A percentile compares a stretch with the other conserved stretches of the same genome.
Conservation (phyloP, 768 basidiomycete genomes). For the Flagelloscypha sp. region DNA sequence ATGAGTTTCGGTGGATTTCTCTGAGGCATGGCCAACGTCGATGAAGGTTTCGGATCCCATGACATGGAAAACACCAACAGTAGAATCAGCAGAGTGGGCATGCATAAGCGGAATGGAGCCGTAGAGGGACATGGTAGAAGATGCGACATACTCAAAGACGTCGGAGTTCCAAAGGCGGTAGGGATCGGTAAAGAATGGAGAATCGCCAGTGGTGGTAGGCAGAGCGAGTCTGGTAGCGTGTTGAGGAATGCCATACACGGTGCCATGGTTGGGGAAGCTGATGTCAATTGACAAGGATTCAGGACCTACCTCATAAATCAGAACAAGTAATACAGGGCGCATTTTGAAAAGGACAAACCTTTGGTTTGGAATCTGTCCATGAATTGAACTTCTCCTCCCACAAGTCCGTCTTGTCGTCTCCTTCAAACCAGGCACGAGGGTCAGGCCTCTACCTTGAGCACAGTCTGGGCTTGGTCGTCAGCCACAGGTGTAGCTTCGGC, state of each 20-base stretch:
- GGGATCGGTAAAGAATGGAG: constrained; percentile 75
- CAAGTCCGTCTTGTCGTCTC: constrained; percentile 70
- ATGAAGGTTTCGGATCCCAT: constrained; percentile 93
- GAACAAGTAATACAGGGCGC: not conserved
- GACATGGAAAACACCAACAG: constrained; percentile 85
- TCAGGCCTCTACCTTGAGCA: constrained; percentile 45
- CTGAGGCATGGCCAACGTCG: constrained; percentile 67
- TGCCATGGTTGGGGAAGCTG: constrained; percentile 83
- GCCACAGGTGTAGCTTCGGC: constrained; percentile 36
- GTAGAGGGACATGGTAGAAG: constrained; percentile 74
- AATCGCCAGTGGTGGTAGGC: constrained; percentile 78
- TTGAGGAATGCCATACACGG: constrained; percentile 94
- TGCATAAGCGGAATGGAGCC: constrained; percentile 91
- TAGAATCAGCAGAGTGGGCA: constrained; percentile 80
- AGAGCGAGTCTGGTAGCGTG: constrained; percentile 87
- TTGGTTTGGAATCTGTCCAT: constrained; percentile 92
- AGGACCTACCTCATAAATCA: constrained; percentile 55
- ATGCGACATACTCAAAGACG: constrained; percentile 91
- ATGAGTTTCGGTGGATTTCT: constrained; percentile 76
- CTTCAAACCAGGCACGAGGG: constrained; percentile 77
- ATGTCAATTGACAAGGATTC: constrained; percentile 92
- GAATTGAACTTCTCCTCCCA: constrained; percentile 86
- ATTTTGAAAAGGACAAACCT: constrained; percentile 38
- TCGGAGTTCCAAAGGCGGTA: constrained; percentile 94
- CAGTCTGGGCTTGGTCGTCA: constrained; percentile 38